Base-by-base conservation (phyloP, 306 rosid species). In the Cicer cuneatum region DNA sequence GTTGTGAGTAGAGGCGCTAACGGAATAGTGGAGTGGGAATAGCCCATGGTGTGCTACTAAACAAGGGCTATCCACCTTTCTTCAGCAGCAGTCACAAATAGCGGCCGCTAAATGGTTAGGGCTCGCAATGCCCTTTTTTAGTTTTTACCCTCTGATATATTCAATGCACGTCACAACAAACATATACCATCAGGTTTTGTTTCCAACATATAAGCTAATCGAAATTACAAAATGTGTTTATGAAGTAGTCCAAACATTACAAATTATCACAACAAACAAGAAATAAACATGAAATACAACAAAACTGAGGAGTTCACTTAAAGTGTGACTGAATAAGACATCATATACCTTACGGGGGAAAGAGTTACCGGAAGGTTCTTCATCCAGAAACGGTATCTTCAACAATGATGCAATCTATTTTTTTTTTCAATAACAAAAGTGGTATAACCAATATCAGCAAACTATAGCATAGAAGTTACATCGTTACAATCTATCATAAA, bases 381-480 rank as follows among this genome's bases (percentile, higher is more conserved):
- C 97, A 73, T 90, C 98, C 59, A 91, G 66, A 81, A 90, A 91
- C 1, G 97, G 97, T 49, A 94, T 88, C 91, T 92, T 90, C 88
- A 94, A 83, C 58, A 82, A 48, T 0, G 95, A 81, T 7, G 96
- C 97, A 19, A 92, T 82, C 98, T 93, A 68, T 60, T 24, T 70
- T 74, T 70, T 74, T 48, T 29, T 8, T 10, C 69, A 42, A 43
- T 63, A 35, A 4, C 11, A 71, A 45, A 40, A 67, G 41, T 15
- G 2, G 14, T 39, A n/a, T 51, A 56, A 61, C 56, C 63, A 62
- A 61, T 70, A n/a, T 24, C 37, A 68, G 78, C 15, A 48, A 78
- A 63, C 16, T 13, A 51, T 10, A 52, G 63, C 2, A 71, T 10
- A 69, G 16, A 68, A 79, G 19, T 51, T 10, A 48, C 40, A 75